Evolutionary conservation across 2,329 filamentous ascomycete species (phyloP).

Genomic region (Pezicula carpinea): DNA sequence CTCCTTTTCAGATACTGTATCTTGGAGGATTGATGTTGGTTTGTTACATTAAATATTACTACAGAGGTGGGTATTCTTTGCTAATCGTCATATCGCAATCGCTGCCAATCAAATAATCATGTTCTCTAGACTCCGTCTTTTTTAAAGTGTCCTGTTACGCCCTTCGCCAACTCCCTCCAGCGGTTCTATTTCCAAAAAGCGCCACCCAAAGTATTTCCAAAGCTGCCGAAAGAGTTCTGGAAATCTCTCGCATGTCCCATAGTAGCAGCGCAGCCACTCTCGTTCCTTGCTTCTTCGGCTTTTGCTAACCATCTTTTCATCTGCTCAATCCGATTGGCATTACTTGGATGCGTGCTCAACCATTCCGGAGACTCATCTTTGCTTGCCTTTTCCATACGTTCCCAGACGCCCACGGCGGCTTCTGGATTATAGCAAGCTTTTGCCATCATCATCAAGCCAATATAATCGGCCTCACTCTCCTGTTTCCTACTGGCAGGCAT

Average conservation of each 20-base stretch:
- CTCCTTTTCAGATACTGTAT: too few species aligned
- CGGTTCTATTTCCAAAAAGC: too few species aligned
- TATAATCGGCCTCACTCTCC: constrained; percentile 75
- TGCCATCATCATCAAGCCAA: constrained; percentile 79
- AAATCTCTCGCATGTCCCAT: not conserved
- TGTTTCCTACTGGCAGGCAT: constrained; percentile 66
- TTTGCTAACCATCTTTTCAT: constrained; percentile 59
- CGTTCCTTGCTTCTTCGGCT: constrained; percentile 47
- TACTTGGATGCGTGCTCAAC: constrained; percentile 70
- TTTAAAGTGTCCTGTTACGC: too few species aligned
- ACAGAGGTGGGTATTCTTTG: too few species aligned
- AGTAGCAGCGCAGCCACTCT: constrained; percentile 44
- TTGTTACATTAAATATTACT: too few species aligned
- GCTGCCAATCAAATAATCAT: too few species aligned
- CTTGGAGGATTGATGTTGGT: too few species aligned
- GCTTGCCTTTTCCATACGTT: constrained; percentile 54
- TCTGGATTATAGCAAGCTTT: constrained; percentile 71
- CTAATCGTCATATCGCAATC: too few species aligned
- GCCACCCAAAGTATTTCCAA: too few species aligned
- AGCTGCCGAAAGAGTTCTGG: too few species aligned
- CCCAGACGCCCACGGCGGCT: constrained; percentile 63
- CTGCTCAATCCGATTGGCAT: constrained; percentile 58
- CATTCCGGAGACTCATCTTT: constrained; percentile 60
- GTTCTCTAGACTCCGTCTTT: too few species aligned
- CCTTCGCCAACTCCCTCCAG: too few species aligned